Evolutionary conservation across 305 asterid genomes (phyloP).

Genomic region (Solanum hybrid): DNA sequence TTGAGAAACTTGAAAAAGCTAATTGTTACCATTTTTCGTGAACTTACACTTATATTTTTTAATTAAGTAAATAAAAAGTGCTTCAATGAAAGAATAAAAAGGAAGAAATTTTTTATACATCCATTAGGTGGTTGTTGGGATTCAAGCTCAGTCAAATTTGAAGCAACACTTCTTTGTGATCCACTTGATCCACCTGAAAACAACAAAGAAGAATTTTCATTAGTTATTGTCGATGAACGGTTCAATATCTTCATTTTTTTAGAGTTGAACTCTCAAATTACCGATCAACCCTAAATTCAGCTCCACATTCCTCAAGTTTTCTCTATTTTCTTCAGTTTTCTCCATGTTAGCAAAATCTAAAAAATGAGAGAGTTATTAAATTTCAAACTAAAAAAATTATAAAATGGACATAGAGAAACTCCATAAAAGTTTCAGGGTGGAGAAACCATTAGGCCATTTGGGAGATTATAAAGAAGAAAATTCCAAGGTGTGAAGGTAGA

Average conservation of each 20-base stretch:
- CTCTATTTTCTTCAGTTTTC: conserved; percentile 17
- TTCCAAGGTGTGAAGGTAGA: neutral
- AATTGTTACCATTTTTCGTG: too few species aligned
- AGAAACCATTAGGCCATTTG: neutral
- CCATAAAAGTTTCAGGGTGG: neutral
- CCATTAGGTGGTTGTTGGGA: conserved; percentile 15
- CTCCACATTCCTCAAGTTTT: conserved; percentile 21
- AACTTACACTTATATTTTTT: neutral
- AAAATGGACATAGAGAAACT: neutral
- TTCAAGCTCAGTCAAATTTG: conserved; percentile 33
- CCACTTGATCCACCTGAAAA: conserved; percentile 27
- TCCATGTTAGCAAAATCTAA: conserved; percentile 13
- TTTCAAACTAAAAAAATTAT: neutral
- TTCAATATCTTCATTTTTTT: neutral
- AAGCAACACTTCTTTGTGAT: conserved; percentile 43
- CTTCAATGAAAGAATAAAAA: too few species aligned
- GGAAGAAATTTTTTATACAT: neutral
- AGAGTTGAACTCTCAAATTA: too few species aligned
- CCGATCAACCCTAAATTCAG: conserved; percentile 48
- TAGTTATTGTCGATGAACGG: conserved; percentile 13
- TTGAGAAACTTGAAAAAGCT: neutral
- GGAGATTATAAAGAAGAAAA: neutral
- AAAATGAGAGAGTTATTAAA: neutral
- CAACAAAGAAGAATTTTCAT: conserved; percentile 2
- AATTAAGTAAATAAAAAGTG: neutral